phyloP scores from a whole-genome alignment of 345 rosid genomes.

The Populus alba region DNA sequence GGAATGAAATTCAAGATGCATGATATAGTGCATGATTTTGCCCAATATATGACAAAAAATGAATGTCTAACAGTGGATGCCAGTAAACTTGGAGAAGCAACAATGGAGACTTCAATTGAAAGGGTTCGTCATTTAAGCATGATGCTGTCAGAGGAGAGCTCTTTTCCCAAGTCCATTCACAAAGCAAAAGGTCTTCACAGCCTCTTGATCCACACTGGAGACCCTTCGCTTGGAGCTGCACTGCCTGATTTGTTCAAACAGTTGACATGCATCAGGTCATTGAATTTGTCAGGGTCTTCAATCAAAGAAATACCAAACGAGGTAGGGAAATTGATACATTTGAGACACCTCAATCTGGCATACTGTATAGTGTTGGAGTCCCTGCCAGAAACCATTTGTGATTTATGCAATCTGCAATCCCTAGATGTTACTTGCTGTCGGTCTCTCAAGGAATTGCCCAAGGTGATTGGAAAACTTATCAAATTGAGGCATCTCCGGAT shows the following conservation, averaged over 20 bases:
- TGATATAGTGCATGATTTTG: slow-evolving; percentile 16
- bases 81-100: too few relatives aligned
- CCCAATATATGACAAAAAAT: neutral
- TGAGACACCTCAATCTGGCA: slow-evolving; percentile 14
- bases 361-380: accelerated
- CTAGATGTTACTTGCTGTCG: neutral
- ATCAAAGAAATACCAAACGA: neutral
- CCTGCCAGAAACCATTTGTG: slow-evolving; percentile 12
- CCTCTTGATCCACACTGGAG: neutral
- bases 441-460: neutral
- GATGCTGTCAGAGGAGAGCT: accelerated
- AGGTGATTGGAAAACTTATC: neutral
- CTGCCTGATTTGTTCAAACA: neutral
- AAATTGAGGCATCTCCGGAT: slow-evolving; percentile 2
- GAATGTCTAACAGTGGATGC: neutral
- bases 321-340: neutral
- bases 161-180: neutral
- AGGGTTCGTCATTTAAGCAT: neutral
- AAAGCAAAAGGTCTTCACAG: neutral
- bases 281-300: neutral
- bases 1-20: neutral
- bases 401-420: slow-evolving; percentile 5
- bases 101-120: neutral
- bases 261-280: neutral
- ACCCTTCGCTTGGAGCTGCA: too few relatives aligned